A percentile compares a stretch with the other conserved stretches of the same genome.
Evolutionary conservation across 2,329 filamentous ascomycete genomes (phyloP).

Genomic region (Alternaria metachromatica): DNA sequence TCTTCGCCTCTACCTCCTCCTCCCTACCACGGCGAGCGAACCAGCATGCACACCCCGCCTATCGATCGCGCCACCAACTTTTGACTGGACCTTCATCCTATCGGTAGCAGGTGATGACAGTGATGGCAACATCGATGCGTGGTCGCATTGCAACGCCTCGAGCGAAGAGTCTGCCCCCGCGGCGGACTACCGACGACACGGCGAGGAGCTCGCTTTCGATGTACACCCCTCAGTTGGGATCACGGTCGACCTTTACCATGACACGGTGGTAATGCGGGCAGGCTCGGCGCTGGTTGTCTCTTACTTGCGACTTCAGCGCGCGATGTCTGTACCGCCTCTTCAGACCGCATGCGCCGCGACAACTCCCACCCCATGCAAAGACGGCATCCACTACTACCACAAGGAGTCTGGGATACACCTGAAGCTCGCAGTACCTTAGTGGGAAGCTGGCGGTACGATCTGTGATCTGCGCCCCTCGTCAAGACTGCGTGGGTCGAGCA

Average conservation of each 20-base stretch:
- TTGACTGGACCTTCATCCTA: not conserved
- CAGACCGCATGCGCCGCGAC: not conserved
- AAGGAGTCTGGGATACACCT: not conserved
- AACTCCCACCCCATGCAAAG: not conserved
- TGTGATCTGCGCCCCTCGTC: not conserved
- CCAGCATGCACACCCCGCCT: not conserved
- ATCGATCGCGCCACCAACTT: not conserved
- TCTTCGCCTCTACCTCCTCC: not conserved
- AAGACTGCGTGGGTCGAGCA: not conserved
- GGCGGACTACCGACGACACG: not conserved
- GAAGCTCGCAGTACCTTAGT: not conserved
- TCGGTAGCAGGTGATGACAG: no score
- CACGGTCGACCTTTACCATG: not conserved
- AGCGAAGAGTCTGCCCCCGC: not conserved
- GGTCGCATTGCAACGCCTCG: not conserved
- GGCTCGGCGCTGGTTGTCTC: not conserved
- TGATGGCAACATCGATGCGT: no score
- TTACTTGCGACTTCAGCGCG: not conserved
- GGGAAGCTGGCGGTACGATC: not conserved
- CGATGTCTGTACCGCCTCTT: not conserved
- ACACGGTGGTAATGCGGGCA: not conserved
- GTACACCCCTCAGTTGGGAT: not conserved
- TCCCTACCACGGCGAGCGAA: not conserved
- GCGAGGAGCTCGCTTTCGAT: not conserved
- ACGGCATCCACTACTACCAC: not conserved